Conservation (phyloP, 345 rosid genomes). For the Citrus glauca region DNA sequence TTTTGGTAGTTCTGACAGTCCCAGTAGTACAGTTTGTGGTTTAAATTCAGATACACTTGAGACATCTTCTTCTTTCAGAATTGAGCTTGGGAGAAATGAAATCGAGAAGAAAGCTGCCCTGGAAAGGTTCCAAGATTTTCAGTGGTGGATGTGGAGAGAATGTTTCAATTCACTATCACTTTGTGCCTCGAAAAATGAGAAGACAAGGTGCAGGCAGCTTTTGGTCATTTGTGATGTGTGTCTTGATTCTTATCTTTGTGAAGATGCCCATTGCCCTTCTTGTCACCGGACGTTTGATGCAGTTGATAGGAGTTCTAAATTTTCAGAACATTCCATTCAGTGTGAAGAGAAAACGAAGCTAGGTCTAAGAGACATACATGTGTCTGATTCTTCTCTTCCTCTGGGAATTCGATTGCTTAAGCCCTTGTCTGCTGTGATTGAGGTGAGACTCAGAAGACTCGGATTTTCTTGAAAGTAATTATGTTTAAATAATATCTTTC, state of each 20-base stretch:
- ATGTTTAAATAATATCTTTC: neutral
- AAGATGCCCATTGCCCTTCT: slow-evolving; percentile 54
- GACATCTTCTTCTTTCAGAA: slow-evolving; percentile 51
- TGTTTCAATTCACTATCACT: slow-evolving; percentile 44
- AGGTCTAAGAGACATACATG: slow-evolving; percentile 22
- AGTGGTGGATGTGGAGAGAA: slow-evolving; percentile 82
- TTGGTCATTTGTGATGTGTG: slow-evolving; percentile 69
- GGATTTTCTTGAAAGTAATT: neutral
- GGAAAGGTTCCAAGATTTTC: slow-evolving; percentile 72
- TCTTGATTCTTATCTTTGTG: slow-evolving; percentile 44
- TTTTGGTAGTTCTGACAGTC: slow-evolving; percentile 44
- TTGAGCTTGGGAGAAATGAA: slow-evolving; percentile 75
- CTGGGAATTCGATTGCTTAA: slow-evolving; percentile 72
- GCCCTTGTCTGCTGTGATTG: slow-evolving; percentile 54
- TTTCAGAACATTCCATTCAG: slow-evolving; percentile 36
- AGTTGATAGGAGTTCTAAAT: slow-evolving; percentile 23
- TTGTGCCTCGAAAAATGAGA: slow-evolving; percentile 54
- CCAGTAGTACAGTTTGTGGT: slow-evolving; percentile 56
- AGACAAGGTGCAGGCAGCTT: slow-evolving; percentile 49
- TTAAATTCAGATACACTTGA: slow-evolving; percentile 45
- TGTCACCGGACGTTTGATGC: slow-evolving; percentile 61
- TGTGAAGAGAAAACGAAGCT: slow-evolving; percentile 43
- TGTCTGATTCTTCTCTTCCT: slow-evolving; percentile 52
- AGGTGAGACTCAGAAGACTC: slow-evolving; percentile 42
- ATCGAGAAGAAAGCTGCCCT: slow-evolving; percentile 57